Evolutionary conservation across 495 filamentous ascomycete genomes (phyloP), one percentile per base, ranked within the genome.

Genomic region (Penicillium waksmanii): DNA sequence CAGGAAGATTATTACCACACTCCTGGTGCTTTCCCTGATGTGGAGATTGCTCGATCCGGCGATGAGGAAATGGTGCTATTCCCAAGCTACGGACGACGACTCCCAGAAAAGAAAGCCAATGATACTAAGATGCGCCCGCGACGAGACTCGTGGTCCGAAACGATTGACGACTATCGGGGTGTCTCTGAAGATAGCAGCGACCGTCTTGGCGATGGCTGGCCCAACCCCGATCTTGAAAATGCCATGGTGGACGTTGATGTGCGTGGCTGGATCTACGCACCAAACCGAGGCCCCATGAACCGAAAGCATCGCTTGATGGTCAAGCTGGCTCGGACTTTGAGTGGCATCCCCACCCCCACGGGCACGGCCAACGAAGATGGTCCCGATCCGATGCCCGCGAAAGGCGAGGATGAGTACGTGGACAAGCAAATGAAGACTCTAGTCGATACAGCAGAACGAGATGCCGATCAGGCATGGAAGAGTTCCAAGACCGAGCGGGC

Each of bases 21-120:
- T n/a, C 88, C 89, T 0, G 89, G 87, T 2, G 81, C 88, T 5
- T 97, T 93, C 64, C 91, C 92, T 1, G 87, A 96, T 62, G 88
- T 92, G 17, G 84, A 88, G 12, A 88, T 97, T 52, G 85, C 89
- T 19, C 81, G 86, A 8, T 88, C 84, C 40, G 93, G 90, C 19
- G 85, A 90, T 61, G 94, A 97, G 74, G 91, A 97, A 77, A 90
- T 99, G 86, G 82, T 98, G 11, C 66, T 98, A 13, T 99, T 97
- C 67, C 95, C 95, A 8, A 94, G 91, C 65, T 96, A 98, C 76
- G 89, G 90, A 44, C 80, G 90, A 70, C 82, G 80, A 65, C 82
- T 96, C 72, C 51, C 63, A 23, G 42, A 49, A 6, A 63, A 58
- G 17, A 58, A 71, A 44, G 65, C 68, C 42, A 62, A 71, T 55